A percentile compares a stretch with the other conserved stretches of the same genome.
Evolutionary conservation across 371 early-diverging fungal genomes (phyloP).

Genomic region (Mortierella sp.): DNA sequence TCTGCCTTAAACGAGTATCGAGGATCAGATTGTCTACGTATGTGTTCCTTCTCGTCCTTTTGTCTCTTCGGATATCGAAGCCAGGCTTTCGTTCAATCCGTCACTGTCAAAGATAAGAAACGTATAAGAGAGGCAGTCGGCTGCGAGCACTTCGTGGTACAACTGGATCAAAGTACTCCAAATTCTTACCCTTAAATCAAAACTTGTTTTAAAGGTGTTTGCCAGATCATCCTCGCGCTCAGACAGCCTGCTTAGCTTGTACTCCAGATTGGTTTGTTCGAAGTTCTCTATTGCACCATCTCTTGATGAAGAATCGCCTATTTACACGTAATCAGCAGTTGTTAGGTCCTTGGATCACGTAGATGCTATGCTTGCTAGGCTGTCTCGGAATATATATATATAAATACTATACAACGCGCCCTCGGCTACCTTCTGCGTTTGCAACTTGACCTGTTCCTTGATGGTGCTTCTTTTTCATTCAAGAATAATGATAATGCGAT

Average conservation of each 20-base stretch:
- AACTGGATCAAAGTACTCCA: too few relatives aligned
- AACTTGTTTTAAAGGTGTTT: constrained; percentile 54
- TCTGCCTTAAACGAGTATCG: too few relatives aligned
- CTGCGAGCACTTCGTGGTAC: too few relatives aligned
- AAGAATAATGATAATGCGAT: constrained; percentile 33
- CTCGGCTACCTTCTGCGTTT: constrained; percentile 55
- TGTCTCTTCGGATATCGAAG: constrained; percentile 58
- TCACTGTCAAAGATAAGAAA: constrained; percentile 43
- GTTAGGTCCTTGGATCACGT: too few relatives aligned
- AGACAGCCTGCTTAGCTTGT: constrained; percentile 66
- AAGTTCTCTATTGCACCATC: constrained; percentile 66
- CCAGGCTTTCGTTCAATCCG: constrained; percentile 60
- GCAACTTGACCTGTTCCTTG: constrained; percentile 51
- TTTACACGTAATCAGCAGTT: too few relatives aligned
- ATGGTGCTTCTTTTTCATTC: constrained; percentile 42
- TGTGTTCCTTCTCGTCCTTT: constrained; percentile 52
- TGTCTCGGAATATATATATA: too few relatives aligned
- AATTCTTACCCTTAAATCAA: too few relatives aligned
- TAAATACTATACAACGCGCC: too few relatives aligned
- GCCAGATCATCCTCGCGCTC: constrained; percentile 68
- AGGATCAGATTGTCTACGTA: constrained; percentile 10
- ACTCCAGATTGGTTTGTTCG: constrained; percentile 61
- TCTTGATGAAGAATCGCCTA: constrained; percentile 55
- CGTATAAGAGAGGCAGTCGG: background rate
- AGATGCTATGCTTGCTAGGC: too few relatives aligned